phyloP scores from a whole-genome alignment of 768 basidiomycete genomes.

The Pleurotus sapidus region DNA sequence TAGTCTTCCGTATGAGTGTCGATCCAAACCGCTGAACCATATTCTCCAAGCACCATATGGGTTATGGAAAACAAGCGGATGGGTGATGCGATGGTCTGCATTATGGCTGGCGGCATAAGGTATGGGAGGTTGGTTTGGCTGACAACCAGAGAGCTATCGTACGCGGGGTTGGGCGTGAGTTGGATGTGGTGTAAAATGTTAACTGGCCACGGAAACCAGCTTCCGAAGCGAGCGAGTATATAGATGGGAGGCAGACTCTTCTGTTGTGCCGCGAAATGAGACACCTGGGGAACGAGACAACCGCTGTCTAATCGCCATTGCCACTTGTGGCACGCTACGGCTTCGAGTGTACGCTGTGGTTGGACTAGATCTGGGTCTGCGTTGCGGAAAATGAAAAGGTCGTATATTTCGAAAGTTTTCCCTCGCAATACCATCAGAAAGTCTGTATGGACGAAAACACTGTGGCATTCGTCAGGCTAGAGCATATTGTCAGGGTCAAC shows the following conservation, averaged over 20 bases:
- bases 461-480: conserved; percentile 37
- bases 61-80: conserved; percentile 54
- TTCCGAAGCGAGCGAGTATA: conserved; percentile 58
- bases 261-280: conserved; percentile 13
- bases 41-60: conserved; percentile 50
- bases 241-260: conserved; percentile 33
- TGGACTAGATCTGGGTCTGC: conserved; percentile 10
- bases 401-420: conserved; percentile 41
- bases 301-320: conserved; percentile 58
- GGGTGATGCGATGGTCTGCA: conserved; percentile 48
- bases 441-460: conserved; percentile 37
- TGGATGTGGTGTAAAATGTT: conserved; percentile 66
- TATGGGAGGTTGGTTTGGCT: conserved; percentile 43
- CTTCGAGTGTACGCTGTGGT: conserved; percentile 28
- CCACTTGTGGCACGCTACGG: conserved; percentile 45
- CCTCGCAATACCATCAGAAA: conserved; percentile 45
- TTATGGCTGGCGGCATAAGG: conserved; percentile 26
- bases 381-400: conserved; percentile 23
- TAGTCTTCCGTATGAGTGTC: conserved; percentile 60
- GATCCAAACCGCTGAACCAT: conserved; percentile 66
- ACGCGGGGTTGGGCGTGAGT: conserved; percentile 42
- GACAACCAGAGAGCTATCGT: conserved; percentile 20
- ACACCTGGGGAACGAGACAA: conserved; percentile 32
- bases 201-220: conserved; percentile 63
- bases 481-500: neutral